Base-by-base conservation (phyloP, 129 eudicot genomes). In the Helichrysum umbraculigerum region DNA sequence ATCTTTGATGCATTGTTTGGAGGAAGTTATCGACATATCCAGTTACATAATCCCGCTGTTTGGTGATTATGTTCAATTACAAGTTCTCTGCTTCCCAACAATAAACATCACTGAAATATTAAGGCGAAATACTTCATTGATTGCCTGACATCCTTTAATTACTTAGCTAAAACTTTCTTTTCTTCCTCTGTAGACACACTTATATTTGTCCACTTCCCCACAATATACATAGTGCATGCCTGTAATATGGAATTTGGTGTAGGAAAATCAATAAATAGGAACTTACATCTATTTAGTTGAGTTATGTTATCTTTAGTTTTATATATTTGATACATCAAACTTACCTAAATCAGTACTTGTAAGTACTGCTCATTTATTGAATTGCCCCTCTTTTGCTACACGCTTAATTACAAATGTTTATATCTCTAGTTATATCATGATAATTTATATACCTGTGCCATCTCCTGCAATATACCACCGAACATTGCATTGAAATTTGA, bases 391-490 rank as follows among this genome's bases (percentile, higher is more conserved):
- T 17, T 34, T 75, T 75, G 63, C 64, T 50, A 34, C 65, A 8
- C 47, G 32, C 19, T 29, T 44, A 50, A 47, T 14, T 33, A 29
- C 65, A 28, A 1, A 17, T 66, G 32, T 52, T 51, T 54, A 47
- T 66, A 20, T 68, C 28, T 37, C 22, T 50, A 52, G 54, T 75
- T 22, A 41, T 0, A 41, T 41, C 47, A 41, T 41, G 47, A 41
- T 41, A 9, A 41, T 41, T 41, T 9, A 10, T 41, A 41, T 41
- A 41, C 47, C 14, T 3, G 4, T 41, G 47, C 47, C 4, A 12
- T 41, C 4, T 39, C 44, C 34, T 63, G 63, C 79, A 44, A 68
- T 47, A 50, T 47, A 50, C 41, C 28, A 42, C 70, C 60, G 41
- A 16, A n/a, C 54, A 47, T 47, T 47, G 54, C 54, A 47, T 47